Conservation (phyloP, 306 rosid genomes). For the Fragaria ananassa region DNA sequence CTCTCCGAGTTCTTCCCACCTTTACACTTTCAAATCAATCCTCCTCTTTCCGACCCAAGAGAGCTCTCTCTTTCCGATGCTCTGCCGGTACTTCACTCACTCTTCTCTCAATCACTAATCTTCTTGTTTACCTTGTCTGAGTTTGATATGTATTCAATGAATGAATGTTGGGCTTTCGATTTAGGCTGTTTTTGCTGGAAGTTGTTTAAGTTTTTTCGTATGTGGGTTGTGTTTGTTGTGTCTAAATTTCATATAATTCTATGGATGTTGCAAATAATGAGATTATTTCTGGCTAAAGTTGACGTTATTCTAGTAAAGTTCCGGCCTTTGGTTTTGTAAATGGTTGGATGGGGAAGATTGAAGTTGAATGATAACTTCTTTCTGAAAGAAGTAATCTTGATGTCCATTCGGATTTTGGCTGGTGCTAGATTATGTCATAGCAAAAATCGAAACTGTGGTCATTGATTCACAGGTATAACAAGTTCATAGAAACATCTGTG, state of each 20-base stretch:
- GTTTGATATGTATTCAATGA: neutral
- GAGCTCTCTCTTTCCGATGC: slow-evolving; percentile 48
- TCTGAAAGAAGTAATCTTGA: neutral
- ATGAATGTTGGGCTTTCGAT: neutral
- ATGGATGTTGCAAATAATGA: neutral
- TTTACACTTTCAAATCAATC: slow-evolving; percentile 23
- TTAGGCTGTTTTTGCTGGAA: neutral
- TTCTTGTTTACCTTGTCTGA: neutral
- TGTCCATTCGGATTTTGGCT: too few species aligned
- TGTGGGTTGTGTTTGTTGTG: neutral
- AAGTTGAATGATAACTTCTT: neutral
- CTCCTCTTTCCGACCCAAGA: slow-evolving; percentile 13
- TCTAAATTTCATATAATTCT: neutral
- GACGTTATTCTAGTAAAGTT: neutral
- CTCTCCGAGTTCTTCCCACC: slow-evolving; percentile 26
- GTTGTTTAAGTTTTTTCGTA: neutral
- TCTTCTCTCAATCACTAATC: neutral
- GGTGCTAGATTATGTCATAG: neutral
- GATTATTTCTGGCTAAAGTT: neutral
- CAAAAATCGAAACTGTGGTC: neutral
- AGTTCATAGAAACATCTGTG: neutral
- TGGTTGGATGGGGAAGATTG: neutral
- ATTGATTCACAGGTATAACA: neutral
- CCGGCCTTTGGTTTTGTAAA: neutral
- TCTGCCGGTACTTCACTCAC: slow-evolving; percentile 48